Evolutionary conservation across 768 basidiomycete genomes (phyloP).

Genomic region (Lentinula lateritia): DNA sequence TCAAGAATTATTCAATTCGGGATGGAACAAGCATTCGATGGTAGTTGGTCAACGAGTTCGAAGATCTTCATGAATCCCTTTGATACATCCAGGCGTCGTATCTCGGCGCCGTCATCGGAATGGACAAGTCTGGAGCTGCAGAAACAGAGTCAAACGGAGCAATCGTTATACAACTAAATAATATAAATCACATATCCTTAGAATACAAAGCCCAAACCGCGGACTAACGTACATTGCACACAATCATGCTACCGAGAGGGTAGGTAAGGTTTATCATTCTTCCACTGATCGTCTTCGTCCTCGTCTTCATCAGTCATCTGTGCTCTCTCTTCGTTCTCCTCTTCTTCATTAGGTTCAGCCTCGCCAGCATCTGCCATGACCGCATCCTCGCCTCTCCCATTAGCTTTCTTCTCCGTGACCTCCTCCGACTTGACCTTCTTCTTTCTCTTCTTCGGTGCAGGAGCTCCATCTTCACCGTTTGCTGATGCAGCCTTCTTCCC

Average conservation of each 20-base stretch:
- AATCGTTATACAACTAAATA: not conserved
- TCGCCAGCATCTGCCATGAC: slow-evolving; percentile 24
- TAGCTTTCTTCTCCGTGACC: slow-evolving; percentile 25
- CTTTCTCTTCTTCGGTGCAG: slow-evolving; percentile 43
- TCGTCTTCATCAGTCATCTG: slow-evolving; percentile 3
- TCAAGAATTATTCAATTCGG: too few species aligned
- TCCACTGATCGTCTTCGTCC: slow-evolving; percentile 4
- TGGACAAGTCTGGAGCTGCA: not conserved
- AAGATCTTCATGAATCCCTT: too few species aligned
- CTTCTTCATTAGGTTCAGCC: slow-evolving; percentile 21
- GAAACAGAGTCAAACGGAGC: not conserved
- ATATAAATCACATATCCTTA: slow-evolving; percentile 1
- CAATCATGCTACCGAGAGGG: slow-evolving; percentile 1
- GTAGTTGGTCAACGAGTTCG: too few species aligned
- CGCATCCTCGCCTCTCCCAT: slow-evolving; percentile 25
- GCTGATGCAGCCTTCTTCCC: slow-evolving; percentile 41
- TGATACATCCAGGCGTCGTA: too few species aligned
- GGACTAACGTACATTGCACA: not conserved
- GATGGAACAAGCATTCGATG: too few species aligned
- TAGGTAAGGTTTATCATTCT: not conserved
- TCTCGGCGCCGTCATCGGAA: too few species aligned
- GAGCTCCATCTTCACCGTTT: slow-evolving; percentile 27
- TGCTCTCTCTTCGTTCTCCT: slow-evolving; percentile 12
- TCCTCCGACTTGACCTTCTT: slow-evolving; percentile 41
- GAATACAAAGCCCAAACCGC: not conserved